Evolutionary conservation across 2,329 filamentous ascomycete genomes (phyloP).

Genomic region (Proliferodiscus dingleyae): DNA sequence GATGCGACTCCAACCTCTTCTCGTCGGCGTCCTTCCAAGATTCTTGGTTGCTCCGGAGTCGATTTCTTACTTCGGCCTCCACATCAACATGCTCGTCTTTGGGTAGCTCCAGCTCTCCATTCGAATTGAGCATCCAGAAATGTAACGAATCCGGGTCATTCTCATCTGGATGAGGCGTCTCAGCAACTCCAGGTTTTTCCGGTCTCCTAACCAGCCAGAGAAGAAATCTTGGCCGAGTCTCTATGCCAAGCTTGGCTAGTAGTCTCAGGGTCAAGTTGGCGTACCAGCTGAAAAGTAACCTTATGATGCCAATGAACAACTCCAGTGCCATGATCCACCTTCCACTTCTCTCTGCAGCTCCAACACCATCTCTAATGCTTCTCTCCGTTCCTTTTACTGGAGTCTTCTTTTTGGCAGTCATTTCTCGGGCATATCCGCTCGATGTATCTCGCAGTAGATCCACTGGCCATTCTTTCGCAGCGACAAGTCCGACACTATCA

Average conservation of each 20-base stretch:
- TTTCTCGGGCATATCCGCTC: slow-evolving; percentile 65
- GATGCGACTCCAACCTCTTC: slow-evolving; percentile 61
- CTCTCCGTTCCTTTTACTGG: slow-evolving; percentile 39
- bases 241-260: slow-evolving; percentile 56
- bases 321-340: slow-evolving; percentile 73
- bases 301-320: slow-evolving; percentile 71
- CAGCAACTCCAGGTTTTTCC: slow-evolving; percentile 18
- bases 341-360: slow-evolving; percentile 71
- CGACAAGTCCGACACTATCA: slow-evolving; percentile 29
- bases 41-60: slow-evolving; percentile 42
- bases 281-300: slow-evolving; percentile 49
- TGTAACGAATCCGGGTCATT: slow-evolving; percentile 36
- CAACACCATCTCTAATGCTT: slow-evolving; percentile 60
- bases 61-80: slow-evolving; percentile 69
- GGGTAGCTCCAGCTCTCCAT: slow-evolving; percentile 51
- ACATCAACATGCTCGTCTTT: slow-evolving; percentile 68
- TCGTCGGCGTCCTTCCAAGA: slow-evolving; percentile 55
- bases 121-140: slow-evolving; percentile 49
- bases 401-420: slow-evolving; percentile 54
- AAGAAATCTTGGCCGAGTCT: slow-evolving; percentile 60
- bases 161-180: slow-evolving; percentile 12
- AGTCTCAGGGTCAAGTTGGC: slow-evolving; percentile 30
- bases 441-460: slow-evolving; percentile 38
- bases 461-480: slow-evolving; percentile 21
- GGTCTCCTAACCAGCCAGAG: slow-evolving; percentile 31